Evolutionary conservation across 1,284 basidiomycete genomes (phyloP).

Genomic region (Fomitopsis palustris): DNA sequence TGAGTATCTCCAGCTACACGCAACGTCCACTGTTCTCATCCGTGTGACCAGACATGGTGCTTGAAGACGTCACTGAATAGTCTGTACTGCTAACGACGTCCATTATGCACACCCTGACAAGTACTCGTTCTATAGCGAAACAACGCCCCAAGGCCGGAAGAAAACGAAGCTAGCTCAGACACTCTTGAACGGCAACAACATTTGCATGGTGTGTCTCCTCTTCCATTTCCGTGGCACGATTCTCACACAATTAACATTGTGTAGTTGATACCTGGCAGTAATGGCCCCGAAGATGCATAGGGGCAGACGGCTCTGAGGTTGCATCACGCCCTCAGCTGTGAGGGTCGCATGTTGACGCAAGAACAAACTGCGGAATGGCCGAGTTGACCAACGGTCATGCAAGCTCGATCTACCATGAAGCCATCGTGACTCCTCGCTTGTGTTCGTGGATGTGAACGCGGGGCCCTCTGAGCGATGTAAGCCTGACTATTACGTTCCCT

Average conservation of each 20-base stretch:
- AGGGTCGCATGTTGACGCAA: too few relatives aligned
- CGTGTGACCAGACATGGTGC: slow-evolving; percentile 81
- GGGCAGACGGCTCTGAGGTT: background rate
- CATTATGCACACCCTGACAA: background rate
- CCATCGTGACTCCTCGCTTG: too few relatives aligned
- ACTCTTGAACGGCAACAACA: slow-evolving; percentile 95
- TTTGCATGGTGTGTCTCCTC: slow-evolving; percentile 79
- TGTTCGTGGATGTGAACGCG: too few relatives aligned
- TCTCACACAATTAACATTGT: background rate
- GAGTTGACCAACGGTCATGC: too few relatives aligned
- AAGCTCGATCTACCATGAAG: too few relatives aligned
- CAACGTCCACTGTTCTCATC: background rate
- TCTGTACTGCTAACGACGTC: slow-evolving; percentile 30
- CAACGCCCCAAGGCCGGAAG: slow-evolving; percentile 78
- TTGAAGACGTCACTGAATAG: slow-evolving; percentile 98
- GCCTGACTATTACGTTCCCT: too few relatives aligned
- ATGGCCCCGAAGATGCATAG: slow-evolving; percentile 56
- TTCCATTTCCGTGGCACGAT: background rate
- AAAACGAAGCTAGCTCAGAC: slow-evolving; percentile 88
- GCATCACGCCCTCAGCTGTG: background rate
- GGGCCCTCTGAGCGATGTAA: too few relatives aligned
- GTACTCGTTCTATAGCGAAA: slow-evolving; percentile 57
- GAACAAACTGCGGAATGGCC: too few relatives aligned
- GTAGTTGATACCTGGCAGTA: slow-evolving; percentile 77
- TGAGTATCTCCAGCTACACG: slow-evolving; percentile 50